These are phyloP conservation scores for Exophiala viscosa DNA, from an alignment of 2,329 filamentous ascomycete genomes.

Conservation along the genomic window DNA sequence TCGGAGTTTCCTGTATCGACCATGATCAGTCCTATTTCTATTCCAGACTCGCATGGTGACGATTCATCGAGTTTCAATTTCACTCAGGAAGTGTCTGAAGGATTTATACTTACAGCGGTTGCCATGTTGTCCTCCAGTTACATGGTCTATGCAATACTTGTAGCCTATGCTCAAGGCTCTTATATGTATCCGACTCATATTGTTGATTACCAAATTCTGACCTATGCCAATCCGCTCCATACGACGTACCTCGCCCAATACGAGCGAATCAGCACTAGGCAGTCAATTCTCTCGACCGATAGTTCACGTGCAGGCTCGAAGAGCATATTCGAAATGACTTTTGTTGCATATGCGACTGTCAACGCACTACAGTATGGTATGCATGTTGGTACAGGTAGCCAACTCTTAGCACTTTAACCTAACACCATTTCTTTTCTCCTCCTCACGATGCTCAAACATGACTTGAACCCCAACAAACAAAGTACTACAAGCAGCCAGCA, in stretches of 20 bases:
- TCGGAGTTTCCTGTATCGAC: too few relatives aligned
- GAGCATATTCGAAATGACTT: background rate
- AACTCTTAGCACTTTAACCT: conserved; percentile 68
- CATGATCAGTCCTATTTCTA: too few relatives aligned
- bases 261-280: too few relatives aligned
- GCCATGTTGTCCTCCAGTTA: too few relatives aligned
- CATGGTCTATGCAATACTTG: too few relatives aligned
- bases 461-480: conserved; percentile 84
- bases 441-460: conserved; percentile 93
- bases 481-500: conserved; percentile 65
- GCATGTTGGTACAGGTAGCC: background rate
- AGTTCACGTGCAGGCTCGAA: background rate
- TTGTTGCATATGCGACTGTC: background rate
- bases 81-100: too few relatives aligned
- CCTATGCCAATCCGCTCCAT: background rate
- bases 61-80: too few relatives aligned
- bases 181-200: background rate
- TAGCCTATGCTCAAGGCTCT: background rate
- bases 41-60: too few relatives aligned
- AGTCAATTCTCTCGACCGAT: background rate
- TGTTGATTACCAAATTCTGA: conserved; percentile 2
- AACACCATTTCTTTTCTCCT: conserved; percentile 77
- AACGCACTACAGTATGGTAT: background rate
- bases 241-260: background rate
- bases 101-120: too few relatives aligned